A percentile compares a stretch with the other conserved stretches of the same genome.
Evolutionary conservation across 192 early-diverging fungal species (phyloP).

Genomic region (Dissophora ornata): DNA sequence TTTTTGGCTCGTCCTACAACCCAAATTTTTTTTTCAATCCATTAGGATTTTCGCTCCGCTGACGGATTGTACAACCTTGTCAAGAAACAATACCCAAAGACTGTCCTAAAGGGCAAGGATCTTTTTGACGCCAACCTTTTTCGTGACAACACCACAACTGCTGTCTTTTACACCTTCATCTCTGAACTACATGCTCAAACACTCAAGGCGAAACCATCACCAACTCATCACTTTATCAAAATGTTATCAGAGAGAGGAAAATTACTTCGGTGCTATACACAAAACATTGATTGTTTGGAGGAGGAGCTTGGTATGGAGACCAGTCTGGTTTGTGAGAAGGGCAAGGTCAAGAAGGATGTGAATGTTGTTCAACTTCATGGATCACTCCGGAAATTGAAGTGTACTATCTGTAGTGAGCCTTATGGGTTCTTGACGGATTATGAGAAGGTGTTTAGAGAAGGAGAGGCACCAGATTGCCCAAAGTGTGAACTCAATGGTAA

Average conservation of each 20-base stretch:
- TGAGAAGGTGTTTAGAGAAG: constrained; percentile 72
- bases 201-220: constrained; percentile 78
- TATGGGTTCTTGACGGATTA: constrained; percentile 73
- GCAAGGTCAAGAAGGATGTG: constrained; percentile 63
- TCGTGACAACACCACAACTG: constrained; percentile 68
- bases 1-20: too few relatives aligned
- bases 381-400: constrained; percentile 85
- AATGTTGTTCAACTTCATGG: constrained; percentile 94
- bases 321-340: constrained; percentile 48
- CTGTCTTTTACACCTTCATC: constrained; percentile 85
- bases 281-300: constrained; percentile 97
- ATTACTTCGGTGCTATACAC: constrained; percentile 93
- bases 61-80: constrained; percentile 90
- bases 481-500: constrained; percentile 57
- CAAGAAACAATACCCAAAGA: constrained; percentile 77
- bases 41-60: constrained; percentile 87
- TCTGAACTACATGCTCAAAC: constrained; percentile 84
- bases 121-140: constrained; percentile 90
- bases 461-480: constrained; percentile 77
- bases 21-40: too few relatives aligned
- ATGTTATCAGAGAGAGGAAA: constrained; percentile 77
- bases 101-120: constrained; percentile 81
- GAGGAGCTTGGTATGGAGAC: constrained; percentile 75
- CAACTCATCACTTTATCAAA: constrained; percentile 89
- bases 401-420: constrained; percentile 82